Conservation (phyloP, 2,329 filamentous ascomycete genomes). For the Sporothrix humicola region DNA sequence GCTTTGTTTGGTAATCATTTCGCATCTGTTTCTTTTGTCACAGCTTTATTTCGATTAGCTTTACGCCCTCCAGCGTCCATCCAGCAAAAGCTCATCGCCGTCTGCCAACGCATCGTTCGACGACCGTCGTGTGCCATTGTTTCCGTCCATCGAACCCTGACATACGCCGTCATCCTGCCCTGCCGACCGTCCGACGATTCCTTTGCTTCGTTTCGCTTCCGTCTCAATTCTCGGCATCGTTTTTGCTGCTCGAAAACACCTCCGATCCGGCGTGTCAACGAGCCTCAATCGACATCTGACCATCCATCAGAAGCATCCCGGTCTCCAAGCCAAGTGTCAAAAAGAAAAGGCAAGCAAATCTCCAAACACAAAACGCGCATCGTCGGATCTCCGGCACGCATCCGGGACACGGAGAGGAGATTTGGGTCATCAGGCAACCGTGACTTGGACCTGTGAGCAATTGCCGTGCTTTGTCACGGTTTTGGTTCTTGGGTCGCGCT, state of each 20-base stretch:
- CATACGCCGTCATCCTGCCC: constrained; percentile 7
- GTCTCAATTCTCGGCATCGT: constrained; percentile 6
- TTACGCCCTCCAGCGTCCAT: neutral
- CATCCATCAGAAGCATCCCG: neutral
- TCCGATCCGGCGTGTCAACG: neutral
- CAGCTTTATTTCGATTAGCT: constrained; percentile 19
- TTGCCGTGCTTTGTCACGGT: constrained; percentile 9
- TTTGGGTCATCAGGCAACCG: neutral
- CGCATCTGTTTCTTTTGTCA: constrained; percentile 12
- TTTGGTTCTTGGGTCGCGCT: neutral
- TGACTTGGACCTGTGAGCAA: neutral
- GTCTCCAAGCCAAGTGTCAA: neutral
- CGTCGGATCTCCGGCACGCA: neutral
- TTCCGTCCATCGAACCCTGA: constrained; percentile 13
- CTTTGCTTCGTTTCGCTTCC: constrained; percentile 5
- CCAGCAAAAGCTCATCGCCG: neutral
- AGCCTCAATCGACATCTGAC: neutral
- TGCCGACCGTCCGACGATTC: neutral
- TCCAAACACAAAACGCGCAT: constrained; percentile 9
- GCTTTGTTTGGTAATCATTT: constrained; percentile 7
- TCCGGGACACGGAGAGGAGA: neutral
- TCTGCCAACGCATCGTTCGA: constrained; percentile 17
- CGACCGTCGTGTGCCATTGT: constrained; percentile 23
- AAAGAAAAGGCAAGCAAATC: constrained; percentile 25
- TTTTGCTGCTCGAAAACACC: constrained; percentile 12